Evolutionary conservation across 345 rosid species (phyloP).

Genomic region (Zanthoxylum bungeanum): DNA sequence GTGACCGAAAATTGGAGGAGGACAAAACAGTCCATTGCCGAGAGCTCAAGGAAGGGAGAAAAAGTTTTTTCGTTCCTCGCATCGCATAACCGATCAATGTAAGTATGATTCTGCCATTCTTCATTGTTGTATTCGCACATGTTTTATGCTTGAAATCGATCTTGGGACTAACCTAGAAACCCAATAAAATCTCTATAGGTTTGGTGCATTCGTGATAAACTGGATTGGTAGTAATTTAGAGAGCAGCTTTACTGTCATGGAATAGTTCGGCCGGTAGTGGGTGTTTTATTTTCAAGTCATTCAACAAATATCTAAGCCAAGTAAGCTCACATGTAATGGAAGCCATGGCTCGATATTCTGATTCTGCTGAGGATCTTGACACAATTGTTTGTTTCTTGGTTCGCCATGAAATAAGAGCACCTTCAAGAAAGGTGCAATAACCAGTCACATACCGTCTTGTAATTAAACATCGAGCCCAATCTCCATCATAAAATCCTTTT

Average conservation of each 20-base stretch:
- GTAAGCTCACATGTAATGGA: neutral
- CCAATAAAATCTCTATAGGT: too few species aligned
- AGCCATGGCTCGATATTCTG: neutral
- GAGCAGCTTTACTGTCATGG: neutral
- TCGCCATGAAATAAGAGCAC: neutral
- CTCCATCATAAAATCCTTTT: neutral
- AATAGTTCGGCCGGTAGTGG: fast-evolving
- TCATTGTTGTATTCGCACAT: too few species aligned
- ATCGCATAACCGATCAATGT: too few species aligned
- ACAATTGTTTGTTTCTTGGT: neutral
- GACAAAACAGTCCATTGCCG: too few species aligned
- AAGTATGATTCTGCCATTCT: too few species aligned
- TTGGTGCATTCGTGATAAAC: neutral
- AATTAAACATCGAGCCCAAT: neutral
- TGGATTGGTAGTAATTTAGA: neutral
- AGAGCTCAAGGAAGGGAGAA: too few species aligned
- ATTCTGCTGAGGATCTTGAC: neutral
- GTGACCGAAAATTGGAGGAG: too few species aligned
- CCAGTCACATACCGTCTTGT: neutral
- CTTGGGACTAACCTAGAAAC: too few species aligned
- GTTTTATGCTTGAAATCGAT: too few species aligned
- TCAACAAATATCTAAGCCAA: neutral
- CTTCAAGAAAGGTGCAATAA: neutral
- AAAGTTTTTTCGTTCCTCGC: too few species aligned
- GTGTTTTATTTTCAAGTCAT: neutral